Conservation (phyloP, 2,329 filamentous ascomycete genomes). For the Colletotrichum sp. region DNA sequence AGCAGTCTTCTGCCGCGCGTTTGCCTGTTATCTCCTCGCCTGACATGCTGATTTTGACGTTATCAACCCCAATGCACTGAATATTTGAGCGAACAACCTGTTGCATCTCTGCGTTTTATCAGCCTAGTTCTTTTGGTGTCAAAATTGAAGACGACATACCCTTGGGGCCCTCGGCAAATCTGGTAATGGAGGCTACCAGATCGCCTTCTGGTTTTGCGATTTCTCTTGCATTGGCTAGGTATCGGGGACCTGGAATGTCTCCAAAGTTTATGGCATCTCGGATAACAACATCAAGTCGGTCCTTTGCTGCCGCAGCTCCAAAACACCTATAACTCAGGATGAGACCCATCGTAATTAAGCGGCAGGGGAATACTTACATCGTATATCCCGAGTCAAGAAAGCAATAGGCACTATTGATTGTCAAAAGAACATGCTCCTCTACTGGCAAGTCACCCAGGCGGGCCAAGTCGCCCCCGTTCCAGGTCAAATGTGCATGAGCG, state of each 20-base stretch:
- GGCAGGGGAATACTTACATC: rapidly evolving
- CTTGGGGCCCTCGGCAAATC: neutral
- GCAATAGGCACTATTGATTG: neutral
- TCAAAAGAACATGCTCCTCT: neutral
- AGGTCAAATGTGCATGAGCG: neutral
- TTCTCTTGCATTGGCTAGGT: neutral
- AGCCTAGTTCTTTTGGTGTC: neutral
- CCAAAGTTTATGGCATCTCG: neutral
- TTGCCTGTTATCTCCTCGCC: neutral
- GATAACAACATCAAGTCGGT: neutral
- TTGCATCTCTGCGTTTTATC: neutral
- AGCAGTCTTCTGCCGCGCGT: neutral
- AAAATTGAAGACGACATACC: neutral
- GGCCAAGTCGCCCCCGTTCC: neutral
- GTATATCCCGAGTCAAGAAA: neutral
- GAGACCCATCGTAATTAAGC: neutral
- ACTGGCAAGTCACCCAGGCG: neutral
- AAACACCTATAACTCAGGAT: neutral
- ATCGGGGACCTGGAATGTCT: neutral
- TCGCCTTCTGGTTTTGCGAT: neutral
- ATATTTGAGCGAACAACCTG: neutral
- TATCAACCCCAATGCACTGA: neutral
- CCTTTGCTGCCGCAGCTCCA: neutral
- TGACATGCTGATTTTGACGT: neutral
- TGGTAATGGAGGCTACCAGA: neutral